Base-by-base conservation (phyloP, 2,329 filamentous ascomycete species). In the Scorias spongiosa region DNA sequence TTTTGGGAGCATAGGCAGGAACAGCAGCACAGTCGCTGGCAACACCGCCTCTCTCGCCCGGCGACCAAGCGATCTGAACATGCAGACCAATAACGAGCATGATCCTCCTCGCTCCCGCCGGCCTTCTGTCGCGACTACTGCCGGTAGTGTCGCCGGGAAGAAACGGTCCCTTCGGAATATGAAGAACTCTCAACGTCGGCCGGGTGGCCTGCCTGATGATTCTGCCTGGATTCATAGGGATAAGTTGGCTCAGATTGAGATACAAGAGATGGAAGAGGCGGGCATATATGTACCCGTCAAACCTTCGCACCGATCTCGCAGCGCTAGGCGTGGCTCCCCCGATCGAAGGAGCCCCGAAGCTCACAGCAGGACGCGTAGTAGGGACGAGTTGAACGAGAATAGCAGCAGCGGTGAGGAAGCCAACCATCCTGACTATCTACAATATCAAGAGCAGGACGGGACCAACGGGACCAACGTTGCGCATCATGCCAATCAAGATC, bases 141-240 rank as follows among this genome's bases (percentile, higher is more conserved):
- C 14, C 11, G 17, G 38, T 12, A 40, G 38, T 11, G 11, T 40
- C 11, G 17, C 38, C 2, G 38, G 38, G 3, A 40, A 40, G 38
- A 40, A 40, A 18, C 38, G 20, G 11, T 40, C 14, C 12, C 11
- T 28, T 14, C 14, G 20, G 12, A 40, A 40, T 12, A 17, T 18
- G 14, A 12, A 20, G 18, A 11, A 11, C 12, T 10, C 38, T 14
- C 14, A 28, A 40, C 38, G 38, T 14, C 12, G 14, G 14, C 14
- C 38, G 11, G 14, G 4, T 28, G 38, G 18, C 5, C 12, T 17
- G 18, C 38, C 32, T 11, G 78, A 81, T 48, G 71, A 76, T 48
- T 82, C 78, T 29, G 81, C 84, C 61, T 91, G 84, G 84, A 89
- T 91, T 54, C 84, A 91, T 57, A 71, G 84, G 45, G 84, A 91